Evolutionary conservation across 805 yeast genomes (phyloP), one percentile per base, ranked within the genome.

Genomic region (Lachancea lanzarotensis): DNA sequence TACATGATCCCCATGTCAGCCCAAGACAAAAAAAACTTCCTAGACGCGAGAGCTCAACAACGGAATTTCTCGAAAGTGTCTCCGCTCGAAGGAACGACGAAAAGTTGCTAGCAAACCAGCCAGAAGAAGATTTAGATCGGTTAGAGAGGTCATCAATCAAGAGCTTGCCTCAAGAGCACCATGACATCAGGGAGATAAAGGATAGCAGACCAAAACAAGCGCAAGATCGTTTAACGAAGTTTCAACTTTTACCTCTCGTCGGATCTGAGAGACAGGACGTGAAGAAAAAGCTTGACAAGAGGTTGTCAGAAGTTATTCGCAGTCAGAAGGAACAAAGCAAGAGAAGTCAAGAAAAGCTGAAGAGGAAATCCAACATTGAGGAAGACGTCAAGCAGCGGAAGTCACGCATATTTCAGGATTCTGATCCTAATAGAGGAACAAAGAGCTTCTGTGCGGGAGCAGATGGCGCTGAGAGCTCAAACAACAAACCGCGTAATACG

Each of bases 251-350:
- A 19, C 56, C 61, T 13, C 47, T 56, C 13, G 47, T 30, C 3
- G 60, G 54, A 16, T 42, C 57, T 11, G 55, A 53, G 31, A 57
- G 55, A 35, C 51, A 54, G 26, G 63, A 60, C 35, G 49, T 60
- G 10, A 60, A 60, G 35, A 48, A 55, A 34, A 62, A 60, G 48
- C 38, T 62, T 22, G 55, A 56, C 33, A 60, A 59, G 45, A 50
- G 66, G 36, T 43, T 62, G 29, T 57, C 64, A 18, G 65, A 57
- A 27, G 63, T 62, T 6, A 54, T 58, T 50, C 51, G 63, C 36
- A 56, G 59, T 22, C 66, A 62, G 46, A 63, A 60, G 41, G 59
- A 60, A 38, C 55, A 52, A 35, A 52, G 53, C 15, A 51, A 55
- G 25, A 53, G 55, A 35, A 41, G 40, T 19, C 54, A 48, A 31